Conservation (phyloP, 2,329 filamentous ascomycete species). For the Penicillium sclerotiorum region DNA sequence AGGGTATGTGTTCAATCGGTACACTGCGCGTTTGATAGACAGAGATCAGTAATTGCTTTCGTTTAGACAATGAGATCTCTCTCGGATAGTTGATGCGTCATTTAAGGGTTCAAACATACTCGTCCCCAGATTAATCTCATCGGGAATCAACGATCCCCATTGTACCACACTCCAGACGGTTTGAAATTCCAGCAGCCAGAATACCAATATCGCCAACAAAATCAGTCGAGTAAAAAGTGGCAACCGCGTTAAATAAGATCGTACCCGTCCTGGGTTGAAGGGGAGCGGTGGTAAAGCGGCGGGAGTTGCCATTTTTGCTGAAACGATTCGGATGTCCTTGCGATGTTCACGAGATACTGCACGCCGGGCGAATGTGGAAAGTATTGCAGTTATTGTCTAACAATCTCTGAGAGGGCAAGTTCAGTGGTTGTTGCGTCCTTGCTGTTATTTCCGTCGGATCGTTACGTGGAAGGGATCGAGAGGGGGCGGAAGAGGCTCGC, state of each 20-base stretch:
- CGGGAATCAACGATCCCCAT: constrained; percentile 79
- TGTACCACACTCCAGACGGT: constrained; percentile 70
- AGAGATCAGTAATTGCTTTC: not conserved
- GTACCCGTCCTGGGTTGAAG: constrained; percentile 73
- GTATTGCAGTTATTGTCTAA: too few relatives aligned
- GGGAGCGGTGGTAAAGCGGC: constrained; percentile 55
- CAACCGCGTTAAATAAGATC: constrained; percentile 80
- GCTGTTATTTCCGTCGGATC: too few relatives aligned
- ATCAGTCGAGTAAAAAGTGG: constrained; percentile 81
- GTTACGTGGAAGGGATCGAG: too few relatives aligned
- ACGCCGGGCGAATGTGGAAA: too few relatives aligned
- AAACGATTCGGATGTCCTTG: too few relatives aligned
- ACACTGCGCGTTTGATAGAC: too few relatives aligned
- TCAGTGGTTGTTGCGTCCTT: too few relatives aligned
- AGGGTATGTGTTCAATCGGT: constrained; percentile 89
- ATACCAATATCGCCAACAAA: constrained; percentile 64
- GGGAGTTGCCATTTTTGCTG: constrained; percentile 45
- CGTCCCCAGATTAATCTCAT: constrained; percentile 69
- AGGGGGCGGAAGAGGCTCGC: not conserved
- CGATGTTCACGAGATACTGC: too few relatives aligned
- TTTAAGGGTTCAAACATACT: constrained; percentile 56
- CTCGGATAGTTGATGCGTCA: too few relatives aligned
- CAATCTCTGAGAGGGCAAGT: too few relatives aligned
- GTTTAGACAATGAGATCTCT: not conserved
- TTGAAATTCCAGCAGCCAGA: constrained; percentile 72